These are phyloP conservation scores for Articulospora tetracladia DNA, from an alignment of 495 filamentous ascomycete genomes.

Conservation along the genomic window DNA sequence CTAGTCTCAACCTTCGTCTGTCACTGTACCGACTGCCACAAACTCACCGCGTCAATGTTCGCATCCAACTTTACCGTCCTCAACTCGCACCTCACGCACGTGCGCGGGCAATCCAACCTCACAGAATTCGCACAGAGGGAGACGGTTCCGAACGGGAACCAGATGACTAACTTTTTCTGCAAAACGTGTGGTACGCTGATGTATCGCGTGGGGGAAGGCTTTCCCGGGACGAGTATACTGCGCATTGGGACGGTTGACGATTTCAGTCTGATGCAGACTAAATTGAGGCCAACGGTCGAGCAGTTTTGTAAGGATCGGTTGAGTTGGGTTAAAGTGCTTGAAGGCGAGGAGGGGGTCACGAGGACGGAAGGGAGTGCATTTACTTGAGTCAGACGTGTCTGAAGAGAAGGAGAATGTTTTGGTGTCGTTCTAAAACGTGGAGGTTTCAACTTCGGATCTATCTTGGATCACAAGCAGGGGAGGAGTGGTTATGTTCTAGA, in stretches of 20 bases:
- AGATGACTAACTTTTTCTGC: constrained; percentile 56
- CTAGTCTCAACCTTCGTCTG: constrained; percentile 49
- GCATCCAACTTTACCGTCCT: constrained; percentile 49
- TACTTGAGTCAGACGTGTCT: too few relatives aligned
- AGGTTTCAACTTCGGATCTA: too few relatives aligned
- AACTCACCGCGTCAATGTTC: constrained; percentile 58
- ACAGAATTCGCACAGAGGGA: constrained; percentile 33
- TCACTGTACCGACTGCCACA: constrained; percentile 55
- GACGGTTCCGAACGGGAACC: constrained; percentile 37
- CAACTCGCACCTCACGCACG: constrained; percentile 37
- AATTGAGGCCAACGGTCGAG: constrained; percentile 42
- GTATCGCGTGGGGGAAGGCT: constrained; percentile 37
- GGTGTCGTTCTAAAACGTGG: too few relatives aligned
- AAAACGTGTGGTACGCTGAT: constrained; percentile 48
- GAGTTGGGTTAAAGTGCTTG: constrained; percentile 31
- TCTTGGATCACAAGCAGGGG: too few relatives aligned
- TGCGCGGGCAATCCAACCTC: constrained; percentile 43
- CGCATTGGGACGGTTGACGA: constrained; percentile 54
- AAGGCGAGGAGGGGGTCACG: too few relatives aligned
- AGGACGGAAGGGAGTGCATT: too few relatives aligned
- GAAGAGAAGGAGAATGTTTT: too few relatives aligned
- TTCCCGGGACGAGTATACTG: constrained; percentile 38
- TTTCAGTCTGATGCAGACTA: constrained; percentile 46
- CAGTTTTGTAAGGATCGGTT: constrained; percentile 41
- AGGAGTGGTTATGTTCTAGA: too few relatives aligned